Evolutionary conservation across 1,284 basidiomycete species (phyloP).

Genomic region (Flammula alnicola): DNA sequence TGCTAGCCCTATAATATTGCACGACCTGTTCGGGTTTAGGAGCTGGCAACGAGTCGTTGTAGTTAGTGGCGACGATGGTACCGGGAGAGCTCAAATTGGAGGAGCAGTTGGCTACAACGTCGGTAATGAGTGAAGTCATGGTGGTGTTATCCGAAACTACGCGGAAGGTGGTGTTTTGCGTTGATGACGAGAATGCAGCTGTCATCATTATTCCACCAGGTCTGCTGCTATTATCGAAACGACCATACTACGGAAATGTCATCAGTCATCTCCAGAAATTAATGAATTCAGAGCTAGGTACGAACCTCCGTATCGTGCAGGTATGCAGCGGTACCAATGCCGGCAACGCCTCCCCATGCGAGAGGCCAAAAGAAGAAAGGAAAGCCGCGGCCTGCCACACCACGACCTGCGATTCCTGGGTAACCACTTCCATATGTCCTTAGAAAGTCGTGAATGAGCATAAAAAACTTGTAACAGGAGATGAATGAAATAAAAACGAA

Average conservation of each 20-base stretch:
- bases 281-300: slow-evolving; percentile 32
- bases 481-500: slow-evolving; percentile 22
- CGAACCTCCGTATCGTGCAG: slow-evolving; percentile 43
- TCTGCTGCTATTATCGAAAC: slow-evolving; percentile 48
- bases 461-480: not conserved
- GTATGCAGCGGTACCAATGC: slow-evolving; percentile 36
- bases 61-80: slow-evolving; percentile 23
- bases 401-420: slow-evolving; percentile 46
- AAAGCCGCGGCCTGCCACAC: slow-evolving; percentile 51
- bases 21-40: slow-evolving; percentile 57
- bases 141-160: slow-evolving; percentile 64
- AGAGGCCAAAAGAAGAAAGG: slow-evolving; percentile 67
- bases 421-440: slow-evolving; percentile 66
- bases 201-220: slow-evolving; percentile 61
- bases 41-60: slow-evolving; percentile 33
- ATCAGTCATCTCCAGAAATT: no score
- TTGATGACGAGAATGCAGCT: slow-evolving; percentile 53
- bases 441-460: slow-evolving; percentile 7
- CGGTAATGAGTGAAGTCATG: slow-evolving; percentile 49
- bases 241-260: slow-evolving; percentile 62
- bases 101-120: slow-evolving; percentile 52
- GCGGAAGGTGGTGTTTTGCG: slow-evolving; percentile 53
- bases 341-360: slow-evolving; percentile 48
- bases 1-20: slow-evolving; percentile 65
- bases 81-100: slow-evolving; percentile 22